Conservation (phyloP, 2,329 filamentous ascomycete genomes). For the Colletotrichum sublineola region DNA sequence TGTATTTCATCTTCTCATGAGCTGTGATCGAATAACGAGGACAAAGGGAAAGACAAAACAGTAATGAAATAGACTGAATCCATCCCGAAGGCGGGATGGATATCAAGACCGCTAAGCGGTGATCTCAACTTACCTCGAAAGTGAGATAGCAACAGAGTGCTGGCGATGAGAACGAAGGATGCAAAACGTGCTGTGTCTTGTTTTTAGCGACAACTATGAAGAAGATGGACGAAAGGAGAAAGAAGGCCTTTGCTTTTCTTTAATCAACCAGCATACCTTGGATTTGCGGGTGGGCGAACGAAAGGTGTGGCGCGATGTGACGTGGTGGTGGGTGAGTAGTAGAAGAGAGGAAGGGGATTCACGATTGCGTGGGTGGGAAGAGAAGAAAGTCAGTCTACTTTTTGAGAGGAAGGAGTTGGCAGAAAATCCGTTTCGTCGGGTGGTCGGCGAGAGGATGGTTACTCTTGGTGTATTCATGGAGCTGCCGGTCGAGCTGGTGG, state of each 20-base stretch:
- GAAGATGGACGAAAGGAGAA: not conserved
- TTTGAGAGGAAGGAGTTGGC: not conserved
- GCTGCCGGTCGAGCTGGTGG: not conserved
- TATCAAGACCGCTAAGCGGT: not conserved
- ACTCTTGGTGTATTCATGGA: not conserved
- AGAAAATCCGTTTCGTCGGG: not conserved
- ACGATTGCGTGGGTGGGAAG: not conserved
- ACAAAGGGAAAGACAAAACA: not conserved
- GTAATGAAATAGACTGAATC: too few relatives aligned
- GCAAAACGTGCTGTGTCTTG: slow-evolving; percentile 12
- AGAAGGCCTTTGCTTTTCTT: not conserved
- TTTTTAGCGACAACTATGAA: not conserved
- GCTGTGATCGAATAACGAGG: not conserved
- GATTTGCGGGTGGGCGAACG: slow-evolving; percentile 1
- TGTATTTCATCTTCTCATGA: not conserved
- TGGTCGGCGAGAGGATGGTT: not conserved
- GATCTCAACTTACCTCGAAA: slow-evolving; percentile 18
- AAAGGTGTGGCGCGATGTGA: slow-evolving; percentile 18
- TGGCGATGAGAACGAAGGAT: slow-evolving; percentile 14
- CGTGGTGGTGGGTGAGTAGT: slow-evolving; percentile 12
- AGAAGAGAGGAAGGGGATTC: not conserved
- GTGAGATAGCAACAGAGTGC: slow-evolving; percentile 11
- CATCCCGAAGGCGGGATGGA: not conserved
- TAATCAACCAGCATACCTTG: slow-evolving; percentile 10
- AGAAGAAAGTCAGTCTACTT: not conserved